Evolutionary conservation across 2,329 filamentous ascomycete genomes (phyloP).

Genomic region (Alternaria gaisen): DNA sequence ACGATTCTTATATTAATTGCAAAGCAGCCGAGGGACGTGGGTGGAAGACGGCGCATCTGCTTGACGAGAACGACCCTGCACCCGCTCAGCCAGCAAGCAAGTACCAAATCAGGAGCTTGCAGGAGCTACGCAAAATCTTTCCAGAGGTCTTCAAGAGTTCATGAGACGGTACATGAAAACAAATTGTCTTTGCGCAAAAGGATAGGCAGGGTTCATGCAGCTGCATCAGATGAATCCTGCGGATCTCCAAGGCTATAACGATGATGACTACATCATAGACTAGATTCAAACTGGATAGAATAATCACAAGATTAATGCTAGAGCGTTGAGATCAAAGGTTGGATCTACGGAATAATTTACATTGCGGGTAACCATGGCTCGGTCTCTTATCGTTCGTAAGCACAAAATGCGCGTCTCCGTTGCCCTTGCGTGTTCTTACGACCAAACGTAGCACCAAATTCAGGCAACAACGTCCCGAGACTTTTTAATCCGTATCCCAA

Average conservation of each 20-base stretch:
- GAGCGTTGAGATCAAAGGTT: not conserved
- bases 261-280: not conserved
- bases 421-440: not conserved
- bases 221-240: not conserved
- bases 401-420: not conserved
- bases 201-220: not conserved
- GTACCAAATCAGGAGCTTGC: constrained; percentile 77
- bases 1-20: constrained; percentile 89
- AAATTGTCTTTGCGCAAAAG: not conserved
- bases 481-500: not conserved
- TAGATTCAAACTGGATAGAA: not conserved
- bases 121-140: constrained; percentile 78
- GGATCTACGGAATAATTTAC: too few relatives aligned
- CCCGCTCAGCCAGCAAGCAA: constrained; percentile 73
- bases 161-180: not conserved
- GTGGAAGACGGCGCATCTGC: constrained; percentile 86
- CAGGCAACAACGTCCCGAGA: not conserved
- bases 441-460: not conserved
- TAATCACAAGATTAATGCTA: not conserved
- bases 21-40: constrained; percentile 78
- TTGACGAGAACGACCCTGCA: constrained; percentile 75
- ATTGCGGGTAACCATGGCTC: not conserved
- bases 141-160: constrained; percentile 81
- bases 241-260: not conserved
- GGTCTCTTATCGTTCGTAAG: constrained; percentile 1